Base-by-base conservation (phyloP, 164 flowering plant genomes). In the Vitis cinerea region DNA sequence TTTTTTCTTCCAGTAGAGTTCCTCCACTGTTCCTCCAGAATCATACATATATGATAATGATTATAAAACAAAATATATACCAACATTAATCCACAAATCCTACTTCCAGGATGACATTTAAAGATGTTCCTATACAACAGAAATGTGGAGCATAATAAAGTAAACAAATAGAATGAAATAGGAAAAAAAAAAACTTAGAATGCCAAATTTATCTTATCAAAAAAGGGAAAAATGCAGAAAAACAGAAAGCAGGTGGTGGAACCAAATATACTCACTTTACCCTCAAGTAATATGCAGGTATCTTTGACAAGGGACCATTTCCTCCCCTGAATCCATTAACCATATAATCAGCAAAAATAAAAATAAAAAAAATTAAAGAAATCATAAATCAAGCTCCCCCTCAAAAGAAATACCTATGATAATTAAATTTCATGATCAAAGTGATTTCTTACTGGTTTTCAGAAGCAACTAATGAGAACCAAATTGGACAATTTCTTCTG, bases 391-490 rank as follows among this genome's bases (percentile, higher is more conserved):
- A 8, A 58, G 27, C 27, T 23, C 27, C 27, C 27, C 27, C 27
- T 23, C 27, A 12, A 3, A 15, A 48, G 4, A 9, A 69, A 27
- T 2, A 52, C 12, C 30, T 61, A 6, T 17, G 44, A 49, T 14
- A 23, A 49, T 53, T 19, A 49, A 64, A 59, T 10, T 63, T 48
- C 1, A 67, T 37, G 63, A 59, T 47, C 29, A 54, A 59, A 50
- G 53, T 15, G 65, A 61, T 50, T 74, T 67, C 96, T 84, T 79
- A 96, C 99, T 85, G 90, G 62, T 93, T 87, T 60, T 85, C 85
- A 53, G 93, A 83, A 64, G 97, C 90, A 72, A 88, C 83, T 44
- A 96, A 71, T 0, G 93, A 85, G 78, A 92, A 96, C 98, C 99
- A 96, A 80, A 96, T 77, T 23, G 97, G 94, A 80, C 75, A 27